phyloP scores from a whole-genome alignment of 306 rosid genomes.

The Lathyrus tuberosus region DNA sequence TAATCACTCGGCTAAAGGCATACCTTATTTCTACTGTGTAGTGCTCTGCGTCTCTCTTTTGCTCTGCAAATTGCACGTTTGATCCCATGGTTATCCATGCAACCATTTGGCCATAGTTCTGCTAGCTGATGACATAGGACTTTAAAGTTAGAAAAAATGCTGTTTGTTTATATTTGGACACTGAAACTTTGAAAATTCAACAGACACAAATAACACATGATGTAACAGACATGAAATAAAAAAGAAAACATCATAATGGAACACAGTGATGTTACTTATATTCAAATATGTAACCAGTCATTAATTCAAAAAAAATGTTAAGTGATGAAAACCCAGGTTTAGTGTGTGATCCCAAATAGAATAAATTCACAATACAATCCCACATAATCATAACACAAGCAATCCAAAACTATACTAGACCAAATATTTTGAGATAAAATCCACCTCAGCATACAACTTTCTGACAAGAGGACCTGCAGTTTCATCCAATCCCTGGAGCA shows the following conservation, averaged over 20 bases:
- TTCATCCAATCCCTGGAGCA: constrained; percentile 89
- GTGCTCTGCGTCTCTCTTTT: constrained; percentile 78
- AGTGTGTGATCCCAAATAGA: constrained; percentile 14
- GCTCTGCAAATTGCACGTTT: constrained; percentile 85
- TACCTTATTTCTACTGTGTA: constrained; percentile 65
- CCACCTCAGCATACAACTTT: constrained; percentile 87
- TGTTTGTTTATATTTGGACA: constrained; percentile 5
- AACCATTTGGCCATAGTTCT: constrained; percentile 85
- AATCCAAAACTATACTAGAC: constrained; percentile 25
- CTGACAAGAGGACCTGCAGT: constrained; percentile 80
- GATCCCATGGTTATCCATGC: constrained; percentile 97
- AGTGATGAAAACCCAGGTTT: constrained; percentile 15
- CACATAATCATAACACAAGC: constrained; percentile 18
- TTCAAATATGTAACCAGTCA: constrained; percentile 13
- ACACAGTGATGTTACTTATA: constrained; percentile 18
- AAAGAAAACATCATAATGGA: background rate
- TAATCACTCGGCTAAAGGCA: constrained; percentile 12
- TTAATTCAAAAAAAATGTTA: no score
- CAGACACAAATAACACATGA: background rate
- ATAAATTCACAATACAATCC: constrained; percentile 8
- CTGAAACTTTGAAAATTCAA: constrained; percentile 18
- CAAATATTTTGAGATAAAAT: constrained; percentile 25
- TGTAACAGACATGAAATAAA: constrained; percentile 7
- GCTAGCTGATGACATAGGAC: constrained; percentile 68
- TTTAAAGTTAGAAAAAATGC: constrained; percentile 15